phyloP scores from a whole-genome alignment of 768 basidiomycete genomes.

The Mycena galopus region DNA sequence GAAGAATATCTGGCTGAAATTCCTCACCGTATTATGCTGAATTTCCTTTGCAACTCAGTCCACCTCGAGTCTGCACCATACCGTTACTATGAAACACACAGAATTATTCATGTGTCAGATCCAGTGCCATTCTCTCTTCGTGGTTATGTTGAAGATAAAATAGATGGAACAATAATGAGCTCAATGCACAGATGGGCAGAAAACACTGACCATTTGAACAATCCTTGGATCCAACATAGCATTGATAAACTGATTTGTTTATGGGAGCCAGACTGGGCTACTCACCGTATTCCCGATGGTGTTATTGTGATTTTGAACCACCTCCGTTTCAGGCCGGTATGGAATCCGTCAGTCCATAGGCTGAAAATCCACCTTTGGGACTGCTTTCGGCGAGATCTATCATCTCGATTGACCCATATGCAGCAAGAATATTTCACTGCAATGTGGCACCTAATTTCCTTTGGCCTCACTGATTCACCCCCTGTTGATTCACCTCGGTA shows the following conservation, averaged over 20 bases:
- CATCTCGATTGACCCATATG: neutral
- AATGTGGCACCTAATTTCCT: neutral
- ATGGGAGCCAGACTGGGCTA: no score
- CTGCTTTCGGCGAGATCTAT: neutral
- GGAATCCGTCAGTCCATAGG: no score
- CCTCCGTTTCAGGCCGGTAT: no score
- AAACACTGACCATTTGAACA: neutral
- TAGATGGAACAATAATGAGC: neutral
- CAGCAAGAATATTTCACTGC: neutral
- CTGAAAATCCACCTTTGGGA: neutral
- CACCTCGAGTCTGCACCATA: neutral
- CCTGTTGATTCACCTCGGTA: neutral
- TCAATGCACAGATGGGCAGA: neutral
- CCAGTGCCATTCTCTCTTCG: neutral
- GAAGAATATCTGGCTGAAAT: neutral
- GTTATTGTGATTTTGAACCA: no score
- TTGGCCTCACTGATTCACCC: neutral
- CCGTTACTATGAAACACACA: neutral
- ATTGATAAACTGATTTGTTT: no score
- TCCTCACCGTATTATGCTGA: neutral
- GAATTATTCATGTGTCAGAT: neutral
- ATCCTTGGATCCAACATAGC: no score
- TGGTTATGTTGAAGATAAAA: neutral
- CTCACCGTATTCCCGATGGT: no score
- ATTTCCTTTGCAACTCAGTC: neutral